Evolutionary conservation across 352 stramenopile genomes (phyloP), one percentile per base, ranked within the genome.

Genomic region (Aphanomyces cochlioides): DNA sequence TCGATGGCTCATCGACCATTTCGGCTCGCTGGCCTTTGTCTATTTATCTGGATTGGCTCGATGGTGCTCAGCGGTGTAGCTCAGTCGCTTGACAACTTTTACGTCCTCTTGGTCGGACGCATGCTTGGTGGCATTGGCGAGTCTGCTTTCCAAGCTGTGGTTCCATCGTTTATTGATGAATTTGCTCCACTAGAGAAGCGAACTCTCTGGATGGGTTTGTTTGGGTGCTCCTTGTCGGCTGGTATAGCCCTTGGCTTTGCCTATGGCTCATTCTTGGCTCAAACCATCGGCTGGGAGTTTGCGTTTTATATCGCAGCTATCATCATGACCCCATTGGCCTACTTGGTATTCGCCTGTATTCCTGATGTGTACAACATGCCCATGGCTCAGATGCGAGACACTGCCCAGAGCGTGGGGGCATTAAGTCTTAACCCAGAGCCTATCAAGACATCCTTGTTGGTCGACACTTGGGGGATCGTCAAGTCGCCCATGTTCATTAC

Each of bases 91-190:
- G 69, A 75, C 56, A 83, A 67, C 34, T 90, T 85, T 67, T 75
- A 73, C 6, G 58, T 90, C 8, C 71, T 92, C 15, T 60, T 89
- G 39, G 56, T 89, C 15, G 77, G 71, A 47, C 63, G 87, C 28
- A 73, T 89, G 63, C 75, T 91, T 15, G 80, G 66, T 43, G 86
- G 87, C 36, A 73, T 85, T 15, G 75, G 74, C 34, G 84, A 94
- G 67, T 81, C 87, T 21, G 73, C 78, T 6, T 86, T 90, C 74
- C 76, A 89, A 47, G 74, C 81, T 5, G 73, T 89, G 0, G 80
- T 83, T 8, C 78, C 82, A n/a, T 81, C 86, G 5, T 82, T 90
- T 57, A 90, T 95, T 67, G 79, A 89, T 54, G 81, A 92, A 72
- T 69, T 77, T 50, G 83, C 75, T 1, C 72, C 73, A 12, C 53